These are phyloP conservation scores for Nothophytophthora sp. DNA, from an alignment of 352 stramenopile species.

Conservation along the genomic window DNA sequence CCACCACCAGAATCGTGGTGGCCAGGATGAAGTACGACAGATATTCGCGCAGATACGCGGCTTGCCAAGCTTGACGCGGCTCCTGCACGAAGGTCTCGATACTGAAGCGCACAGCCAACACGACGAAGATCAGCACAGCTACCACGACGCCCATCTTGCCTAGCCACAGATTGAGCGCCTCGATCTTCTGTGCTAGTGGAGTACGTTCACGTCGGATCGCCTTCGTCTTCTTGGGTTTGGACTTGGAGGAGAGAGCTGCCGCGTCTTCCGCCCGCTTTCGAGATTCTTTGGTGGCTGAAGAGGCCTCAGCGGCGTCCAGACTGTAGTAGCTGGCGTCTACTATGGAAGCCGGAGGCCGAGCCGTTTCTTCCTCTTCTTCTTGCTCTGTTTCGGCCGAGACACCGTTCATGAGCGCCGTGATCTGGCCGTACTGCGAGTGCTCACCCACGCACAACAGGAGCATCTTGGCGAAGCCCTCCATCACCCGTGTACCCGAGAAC, in stretches of 20 bases:
- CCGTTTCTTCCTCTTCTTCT: conserved; percentile 12
- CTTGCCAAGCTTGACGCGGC: conserved; percentile 35
- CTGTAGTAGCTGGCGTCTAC: conserved; percentile 39
- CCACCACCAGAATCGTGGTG: conserved; percentile 81
- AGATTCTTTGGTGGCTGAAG: not conserved
- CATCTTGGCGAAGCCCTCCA: conserved; percentile 86
- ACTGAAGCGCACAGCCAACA: conserved; percentile 51
- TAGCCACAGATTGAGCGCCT: conserved; percentile 68
- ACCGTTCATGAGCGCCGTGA: conserved; percentile 69
- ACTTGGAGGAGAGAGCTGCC: not conserved
- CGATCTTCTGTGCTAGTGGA: conserved; percentile 81
- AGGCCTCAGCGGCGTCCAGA: conserved; percentile 10
- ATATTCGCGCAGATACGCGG: conserved; percentile 42
- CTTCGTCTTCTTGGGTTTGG: conserved; percentile 10
- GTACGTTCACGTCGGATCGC: conserved; percentile 24
- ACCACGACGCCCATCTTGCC: conserved; percentile 63
- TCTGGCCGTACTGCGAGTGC: conserved; percentile 89
- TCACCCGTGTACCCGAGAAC: conserved; percentile 90
- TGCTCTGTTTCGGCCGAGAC: conserved; percentile 8
- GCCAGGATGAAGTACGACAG: conserved; percentile 88
- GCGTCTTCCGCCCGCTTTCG: conserved; percentile 2
- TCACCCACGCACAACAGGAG: conserved; percentile 91
- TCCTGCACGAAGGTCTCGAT: conserved; percentile 61
- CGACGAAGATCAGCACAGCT: conserved; percentile 63
- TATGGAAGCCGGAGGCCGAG: conserved; percentile 2